Evolutionary conservation across 495 filamentous ascomycete genomes (phyloP).

Genomic region (Annulohypoxylon stygium): DNA sequence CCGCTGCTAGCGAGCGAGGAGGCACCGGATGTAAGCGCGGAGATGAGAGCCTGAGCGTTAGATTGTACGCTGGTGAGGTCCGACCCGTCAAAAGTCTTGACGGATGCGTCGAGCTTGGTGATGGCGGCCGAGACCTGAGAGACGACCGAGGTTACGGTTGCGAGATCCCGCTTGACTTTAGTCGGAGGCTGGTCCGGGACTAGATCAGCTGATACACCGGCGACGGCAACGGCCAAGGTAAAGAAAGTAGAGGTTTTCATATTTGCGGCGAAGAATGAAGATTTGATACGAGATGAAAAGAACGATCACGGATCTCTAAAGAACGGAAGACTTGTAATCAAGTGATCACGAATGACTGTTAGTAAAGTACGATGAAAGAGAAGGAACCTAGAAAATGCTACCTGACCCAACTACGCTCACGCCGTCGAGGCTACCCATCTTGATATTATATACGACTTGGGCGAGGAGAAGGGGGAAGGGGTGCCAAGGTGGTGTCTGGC

Average conservation of each 20-base stretch:
- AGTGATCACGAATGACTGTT: conserved; percentile 14
- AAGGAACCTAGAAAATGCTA: conserved; percentile 21
- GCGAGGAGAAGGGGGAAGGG: conserved; percentile 11
- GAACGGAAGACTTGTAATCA: conserved; percentile 20
- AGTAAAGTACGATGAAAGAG: conserved; percentile 13
- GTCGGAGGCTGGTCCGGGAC: conserved; percentile 44
- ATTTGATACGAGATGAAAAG: conserved; percentile 12
- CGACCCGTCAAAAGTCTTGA: conserved; percentile 53
- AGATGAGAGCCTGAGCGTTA: conserved; percentile 53
- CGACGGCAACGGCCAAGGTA: conserved; percentile 47
- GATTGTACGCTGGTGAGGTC: conserved; percentile 51
- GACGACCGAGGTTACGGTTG: conserved; percentile 52
- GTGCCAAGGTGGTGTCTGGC: conserved; percentile 35
- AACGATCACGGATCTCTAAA: conserved; percentile 39
- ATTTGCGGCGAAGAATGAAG: conserved; percentile 34
- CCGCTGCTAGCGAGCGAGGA: conserved; percentile 42
- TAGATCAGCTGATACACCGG: conserved; percentile 23
- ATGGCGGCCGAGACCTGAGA: conserved; percentile 51
- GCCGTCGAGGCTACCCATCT: conserved; percentile 12
- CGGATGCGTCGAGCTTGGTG: conserved; percentile 52
- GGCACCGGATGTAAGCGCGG: conserved; percentile 52
- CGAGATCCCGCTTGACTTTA: conserved; percentile 52
- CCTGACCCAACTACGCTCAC: neutral
- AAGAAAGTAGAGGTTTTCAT: conserved; percentile 60
- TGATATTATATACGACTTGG: conserved; percentile 34